Conservation (phyloP, 257 asterid genomes). For the Mitragyna speciosa region DNA sequence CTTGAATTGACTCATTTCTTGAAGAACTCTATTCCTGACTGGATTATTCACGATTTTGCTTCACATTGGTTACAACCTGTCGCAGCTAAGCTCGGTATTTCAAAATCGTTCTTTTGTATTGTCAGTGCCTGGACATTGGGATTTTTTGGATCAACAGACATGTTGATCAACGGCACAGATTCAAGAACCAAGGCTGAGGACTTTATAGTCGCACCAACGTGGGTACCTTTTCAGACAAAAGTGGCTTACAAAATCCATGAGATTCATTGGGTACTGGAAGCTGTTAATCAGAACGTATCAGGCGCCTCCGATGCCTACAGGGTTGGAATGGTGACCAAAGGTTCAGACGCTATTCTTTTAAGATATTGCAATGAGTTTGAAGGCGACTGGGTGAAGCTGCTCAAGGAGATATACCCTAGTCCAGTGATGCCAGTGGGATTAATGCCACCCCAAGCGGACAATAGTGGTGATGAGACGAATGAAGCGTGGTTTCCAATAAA, state of each 20-base stretch:
- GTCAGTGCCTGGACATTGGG: background rate
- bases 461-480: background rate
- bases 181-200: conserved; percentile 11
- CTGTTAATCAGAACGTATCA: background rate
- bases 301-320: conserved; percentile 12
- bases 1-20: conserved; percentile 4
- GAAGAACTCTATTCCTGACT: conserved; percentile 19
- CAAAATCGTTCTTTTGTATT: conserved; percentile 2
- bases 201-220: conserved; percentile 14
- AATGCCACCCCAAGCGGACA: conserved; percentile 14
- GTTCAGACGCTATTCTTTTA: background rate
- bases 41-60: conserved; percentile 29
- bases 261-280: background rate
- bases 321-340: background rate
- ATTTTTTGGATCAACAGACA: background rate
- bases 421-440: conserved; percentile 22
- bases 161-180: background rate
- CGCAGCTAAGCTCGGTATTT: conserved; percentile 5
- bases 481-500: background rate
- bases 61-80: conserved; percentile 23
- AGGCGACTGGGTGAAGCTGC: conserved; percentile 12
- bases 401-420: background rate
- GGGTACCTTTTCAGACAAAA: conserved; percentile 29
- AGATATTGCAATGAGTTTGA: conserved; percentile 9
- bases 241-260: conserved; percentile 10